These are phyloP conservation scores for Fusarium citri DNA, from an alignment of 2,329 filamentous ascomycete species.

Conservation along the genomic window DNA sequence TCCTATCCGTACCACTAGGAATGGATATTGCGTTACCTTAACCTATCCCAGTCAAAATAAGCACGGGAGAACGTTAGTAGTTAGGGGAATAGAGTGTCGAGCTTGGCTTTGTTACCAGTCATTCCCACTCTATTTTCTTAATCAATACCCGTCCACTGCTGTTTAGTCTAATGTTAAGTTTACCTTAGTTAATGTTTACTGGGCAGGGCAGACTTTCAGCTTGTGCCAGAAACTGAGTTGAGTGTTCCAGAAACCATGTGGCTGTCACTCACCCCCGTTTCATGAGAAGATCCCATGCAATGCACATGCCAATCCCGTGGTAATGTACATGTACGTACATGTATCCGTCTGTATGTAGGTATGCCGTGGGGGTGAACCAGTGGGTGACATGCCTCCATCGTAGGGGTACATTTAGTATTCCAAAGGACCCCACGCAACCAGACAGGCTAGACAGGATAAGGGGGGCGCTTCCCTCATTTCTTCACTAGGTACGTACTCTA, in stretches of 20 bases:
- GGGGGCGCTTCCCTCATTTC: conserved; percentile 1
- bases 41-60: conserved; percentile 3
- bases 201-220: conserved; percentile 6
- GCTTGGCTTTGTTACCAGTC: not conserved
- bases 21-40: not conserved
- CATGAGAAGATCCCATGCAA: conserved; percentile 24
- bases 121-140: not conserved
- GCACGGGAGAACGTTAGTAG: not conserved
- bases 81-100: not conserved
- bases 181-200: not conserved
- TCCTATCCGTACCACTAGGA: not conserved
- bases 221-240: conserved; percentile 6
- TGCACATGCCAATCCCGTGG: conserved; percentile 11
- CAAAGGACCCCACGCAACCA: not conserved
- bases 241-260: conserved; percentile 33
- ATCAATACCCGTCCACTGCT: not conserved
- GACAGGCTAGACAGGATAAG: not conserved
- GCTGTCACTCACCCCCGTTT: conserved; percentile 18
- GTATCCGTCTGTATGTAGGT: not conserved
- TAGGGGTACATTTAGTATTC: not conserved
- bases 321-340: not conserved
- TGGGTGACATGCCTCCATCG: not conserved
- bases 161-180: not conserved
- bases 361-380: conserved; percentile 6
- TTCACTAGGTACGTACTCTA: no score